A percentile compares a stretch with the other conserved stretches of the same genome.
These are phyloP conservation scores for Pleurotus platypus DNA, from an alignment of 768 basidiomycete species.

Conservation along the genomic window DNA sequence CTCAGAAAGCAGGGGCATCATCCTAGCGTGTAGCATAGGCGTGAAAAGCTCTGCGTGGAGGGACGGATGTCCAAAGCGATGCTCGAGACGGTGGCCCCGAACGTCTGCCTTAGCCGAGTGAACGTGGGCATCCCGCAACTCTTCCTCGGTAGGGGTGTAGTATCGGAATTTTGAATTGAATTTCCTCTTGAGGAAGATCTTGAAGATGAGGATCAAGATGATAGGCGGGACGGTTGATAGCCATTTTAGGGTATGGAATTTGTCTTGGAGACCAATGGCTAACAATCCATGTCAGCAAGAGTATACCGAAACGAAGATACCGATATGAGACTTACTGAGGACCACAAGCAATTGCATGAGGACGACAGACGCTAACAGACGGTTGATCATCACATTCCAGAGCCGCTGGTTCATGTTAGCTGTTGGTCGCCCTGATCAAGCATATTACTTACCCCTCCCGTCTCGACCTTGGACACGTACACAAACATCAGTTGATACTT, in stretches of 20 bases:
- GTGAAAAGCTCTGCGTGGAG: conserved; percentile 68
- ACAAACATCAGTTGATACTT: conserved; percentile 90
- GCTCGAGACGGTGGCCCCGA: conserved; percentile 58
- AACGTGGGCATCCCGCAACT: conserved; percentile 55
- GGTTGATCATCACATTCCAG: conserved; percentile 80
- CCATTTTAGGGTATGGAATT: conserved; percentile 57
- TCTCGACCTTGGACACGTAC: conserved; percentile 72
- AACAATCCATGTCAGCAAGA: conserved; percentile 3
- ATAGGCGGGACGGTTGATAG: conserved; percentile 70
- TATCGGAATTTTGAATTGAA: conserved; percentile 64
- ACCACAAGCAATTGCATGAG: conserved; percentile 76
- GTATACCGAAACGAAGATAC: conserved; percentile 1
- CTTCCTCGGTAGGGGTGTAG: conserved; percentile 65
- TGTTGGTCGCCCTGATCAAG: neutral
- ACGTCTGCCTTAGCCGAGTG: conserved; percentile 61
- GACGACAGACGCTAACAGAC: conserved; percentile 59
- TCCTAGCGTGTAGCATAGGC: conserved; percentile 65
- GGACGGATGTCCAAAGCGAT: conserved; percentile 83
- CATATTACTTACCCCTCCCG: conserved; percentile 62
- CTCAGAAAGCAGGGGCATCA: conserved; percentile 57
- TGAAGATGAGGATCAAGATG: conserved; percentile 65
- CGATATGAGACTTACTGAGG: conserved; percentile 52
- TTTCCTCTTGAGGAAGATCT: conserved; percentile 58
- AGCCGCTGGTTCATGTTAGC: conserved; percentile 41
- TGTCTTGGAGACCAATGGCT: conserved; percentile 71